These are phyloP conservation scores for Asparagopsis taxiformis DNA, from an alignment of 31 red algal genomes.

Conservation along the genomic window DNA sequence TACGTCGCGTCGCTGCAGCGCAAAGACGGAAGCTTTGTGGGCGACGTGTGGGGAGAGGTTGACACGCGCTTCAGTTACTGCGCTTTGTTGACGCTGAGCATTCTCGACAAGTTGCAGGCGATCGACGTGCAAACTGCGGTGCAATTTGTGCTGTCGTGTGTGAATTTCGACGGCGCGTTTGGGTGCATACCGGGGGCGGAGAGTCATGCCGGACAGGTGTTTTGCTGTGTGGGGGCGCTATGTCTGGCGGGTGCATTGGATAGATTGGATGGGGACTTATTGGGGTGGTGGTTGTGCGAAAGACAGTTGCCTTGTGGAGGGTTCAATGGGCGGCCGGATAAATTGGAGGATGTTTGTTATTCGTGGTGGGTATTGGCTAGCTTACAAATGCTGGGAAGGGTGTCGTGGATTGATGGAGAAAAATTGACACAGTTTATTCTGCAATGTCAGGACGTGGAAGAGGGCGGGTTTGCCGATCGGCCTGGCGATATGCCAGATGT, in stretches of 20 bases:
- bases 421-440: conserved; percentile 75
- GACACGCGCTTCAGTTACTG: conserved; percentile 95
- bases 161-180: conserved; percentile 97
- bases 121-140: conserved; percentile 63
- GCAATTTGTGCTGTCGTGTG: conserved; percentile 65
- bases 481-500: conserved; percentile 95
- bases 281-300: conserved; percentile 84
- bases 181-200: conserved; percentile 93
- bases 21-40: conserved; percentile 84
- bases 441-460: conserved; percentile 60
- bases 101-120: conserved; percentile 29
- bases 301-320: conserved; percentile 90
- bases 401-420: conserved; percentile 71
- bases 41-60: conserved; percentile 88
- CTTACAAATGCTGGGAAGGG: conserved; percentile 70
- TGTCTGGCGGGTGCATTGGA: conserved; percentile 53
- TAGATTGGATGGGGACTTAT: conserved; percentile 31
- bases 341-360: conserved; percentile 97
- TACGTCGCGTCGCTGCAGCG: conserved; percentile 72
- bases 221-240: conserved; percentile 94
- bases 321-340: conserved; percentile 96
- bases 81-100: conserved; percentile 59
- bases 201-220: conserved; percentile 97
- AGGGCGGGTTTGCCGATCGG: conserved; percentile 91
- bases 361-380: conserved; percentile 97